Conservation (phyloP, 805 yeast species). For the Tetrapisispora namnaoensis region DNA sequence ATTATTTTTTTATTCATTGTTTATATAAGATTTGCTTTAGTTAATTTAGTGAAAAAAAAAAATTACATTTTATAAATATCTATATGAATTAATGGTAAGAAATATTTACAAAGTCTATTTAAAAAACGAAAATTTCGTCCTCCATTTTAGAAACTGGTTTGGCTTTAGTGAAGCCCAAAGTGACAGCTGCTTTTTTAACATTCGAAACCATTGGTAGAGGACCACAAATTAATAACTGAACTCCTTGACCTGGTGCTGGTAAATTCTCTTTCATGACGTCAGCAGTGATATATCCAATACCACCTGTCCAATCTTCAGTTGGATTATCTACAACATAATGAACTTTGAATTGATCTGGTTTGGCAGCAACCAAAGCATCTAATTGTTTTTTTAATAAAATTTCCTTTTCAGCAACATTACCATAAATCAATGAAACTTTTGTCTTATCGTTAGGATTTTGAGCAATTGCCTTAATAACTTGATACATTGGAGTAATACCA, state of each 20-base stretch:
- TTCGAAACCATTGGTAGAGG: conserved; percentile 90
- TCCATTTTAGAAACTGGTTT: conserved; percentile 83
- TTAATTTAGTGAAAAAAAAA: no score
- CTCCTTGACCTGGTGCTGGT: conserved; percentile 37
- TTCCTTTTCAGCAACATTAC: conserved; percentile 71
- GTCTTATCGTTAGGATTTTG: conserved; percentile 72
- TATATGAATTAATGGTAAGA: no score
- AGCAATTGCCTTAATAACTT: conserved; percentile 74
- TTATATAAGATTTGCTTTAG: no score
- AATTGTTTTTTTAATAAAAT: conserved; percentile 73
- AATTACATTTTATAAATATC: neutral
- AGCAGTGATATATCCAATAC: conserved; percentile 69
- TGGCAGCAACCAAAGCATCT: conserved; percentile 48
- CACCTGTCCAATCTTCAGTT: conserved; percentile 58
- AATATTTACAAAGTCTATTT: conserved; percentile 11
- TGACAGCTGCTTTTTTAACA: conserved; percentile 66
- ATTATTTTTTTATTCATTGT: no score
- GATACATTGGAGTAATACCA: conserved; percentile 94
- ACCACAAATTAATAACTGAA: conserved; percentile 76
- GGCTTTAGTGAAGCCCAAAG: conserved; percentile 72
- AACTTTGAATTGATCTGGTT: conserved; percentile 53
- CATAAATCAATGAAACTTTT: conserved; percentile 64
- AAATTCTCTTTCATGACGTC: conserved; percentile 30
- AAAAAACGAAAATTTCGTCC: conserved; percentile 84
- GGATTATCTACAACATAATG: conserved; percentile 67